Base-by-base conservation (phyloP, 208 protist genomes). In the Leishmania amazonensis region DNA sequence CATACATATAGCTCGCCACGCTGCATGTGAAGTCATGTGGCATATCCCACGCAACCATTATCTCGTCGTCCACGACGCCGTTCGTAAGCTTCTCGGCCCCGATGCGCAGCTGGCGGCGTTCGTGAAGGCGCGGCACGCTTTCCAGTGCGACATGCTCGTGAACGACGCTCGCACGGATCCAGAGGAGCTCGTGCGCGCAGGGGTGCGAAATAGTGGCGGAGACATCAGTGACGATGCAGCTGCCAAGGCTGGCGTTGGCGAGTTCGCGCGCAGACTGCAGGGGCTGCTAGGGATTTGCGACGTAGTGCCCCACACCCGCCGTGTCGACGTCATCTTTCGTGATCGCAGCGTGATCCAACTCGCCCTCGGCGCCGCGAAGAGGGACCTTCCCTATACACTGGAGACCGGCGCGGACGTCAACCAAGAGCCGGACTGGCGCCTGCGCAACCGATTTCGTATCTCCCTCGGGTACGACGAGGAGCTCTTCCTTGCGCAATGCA, bases 121-220 rank as follows among this genome's bases (percentile, higher is more conserved):
- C 74, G 95, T 96, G 24, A 93, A 88, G 81, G 79, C 87, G 4
- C 86, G 87, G 76, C 81, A 87, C 71, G 75, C 76, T 0, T 97
- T 95, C 78, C 95, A 97, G 79, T 96, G 95, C 64, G 91, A 97
- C 78, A 97, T 97, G 95, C 85, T 96, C 31, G 83, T 97, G 42
- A 96, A 95, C 79, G 83, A 83, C n/a, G 47, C 78, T 13, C 53
- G 64, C 21, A 95, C 90, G 11, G 92, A 97, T 75, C 24, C 49
- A 71, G 38, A 35, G 19, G 42, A 76, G 17, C 68, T 28, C n/a
- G 28, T 51, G 19, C 80, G 71, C 21, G 47, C 31, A n/a, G 65
- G 51, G 53, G 65, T n/a, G 19, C 76, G 21, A 28, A 4, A 19
- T n/a, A 64, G 53, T n/a, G 47, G 42, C 38, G 58, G 51, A 11